These are phyloP conservation scores for Podospora australis DNA, from an alignment of 495 filamentous ascomycete species.

Conservation along the genomic window DNA sequence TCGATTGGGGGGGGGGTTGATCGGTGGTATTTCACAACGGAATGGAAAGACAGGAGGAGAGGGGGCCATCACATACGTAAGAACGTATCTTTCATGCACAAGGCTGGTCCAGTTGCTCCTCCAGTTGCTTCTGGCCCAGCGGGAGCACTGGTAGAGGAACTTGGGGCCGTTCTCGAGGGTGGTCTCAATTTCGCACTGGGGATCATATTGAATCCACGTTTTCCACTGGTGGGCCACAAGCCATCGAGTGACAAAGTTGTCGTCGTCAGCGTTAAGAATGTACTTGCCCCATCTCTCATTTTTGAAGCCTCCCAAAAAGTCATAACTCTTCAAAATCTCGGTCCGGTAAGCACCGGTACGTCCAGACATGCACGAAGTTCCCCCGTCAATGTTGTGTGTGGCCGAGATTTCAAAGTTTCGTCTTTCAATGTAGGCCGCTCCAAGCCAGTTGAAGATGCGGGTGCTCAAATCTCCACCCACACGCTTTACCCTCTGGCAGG, in stretches of 20 bases:
- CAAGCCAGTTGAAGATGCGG: constrained; percentile 68
- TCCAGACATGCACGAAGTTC: constrained; percentile 81
- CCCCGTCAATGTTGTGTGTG: constrained; percentile 78
- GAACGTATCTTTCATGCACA: constrained; percentile 61
- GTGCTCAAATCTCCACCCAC: constrained; percentile 50
- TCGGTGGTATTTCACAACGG: no score
- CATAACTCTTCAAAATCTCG: constrained; percentile 67
- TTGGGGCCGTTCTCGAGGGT: constrained; percentile 67
- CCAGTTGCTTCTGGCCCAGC: constrained; percentile 80
- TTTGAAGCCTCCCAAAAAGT: constrained; percentile 65
- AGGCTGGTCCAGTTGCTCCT: constrained; percentile 74
- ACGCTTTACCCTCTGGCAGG: constrained; percentile 72
- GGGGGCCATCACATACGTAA: constrained; percentile 49
- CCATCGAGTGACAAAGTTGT: constrained; percentile 80
- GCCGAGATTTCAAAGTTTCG: constrained; percentile 87
- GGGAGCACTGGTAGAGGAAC: constrained; percentile 70
- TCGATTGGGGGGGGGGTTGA: no score
- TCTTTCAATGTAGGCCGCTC: constrained; percentile 73
- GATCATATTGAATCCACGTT: constrained; percentile 70
- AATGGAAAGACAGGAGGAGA: constrained; percentile 2
- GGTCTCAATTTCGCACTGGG: constrained; percentile 66
- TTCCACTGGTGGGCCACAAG: constrained; percentile 70
- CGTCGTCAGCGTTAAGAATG: constrained; percentile 74
- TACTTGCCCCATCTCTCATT: constrained; percentile 67
- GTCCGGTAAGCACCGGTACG: constrained; percentile 78